Base-by-base conservation (phyloP, 495 filamentous ascomycete species). In the Neurospora tetrasperma region DNA sequence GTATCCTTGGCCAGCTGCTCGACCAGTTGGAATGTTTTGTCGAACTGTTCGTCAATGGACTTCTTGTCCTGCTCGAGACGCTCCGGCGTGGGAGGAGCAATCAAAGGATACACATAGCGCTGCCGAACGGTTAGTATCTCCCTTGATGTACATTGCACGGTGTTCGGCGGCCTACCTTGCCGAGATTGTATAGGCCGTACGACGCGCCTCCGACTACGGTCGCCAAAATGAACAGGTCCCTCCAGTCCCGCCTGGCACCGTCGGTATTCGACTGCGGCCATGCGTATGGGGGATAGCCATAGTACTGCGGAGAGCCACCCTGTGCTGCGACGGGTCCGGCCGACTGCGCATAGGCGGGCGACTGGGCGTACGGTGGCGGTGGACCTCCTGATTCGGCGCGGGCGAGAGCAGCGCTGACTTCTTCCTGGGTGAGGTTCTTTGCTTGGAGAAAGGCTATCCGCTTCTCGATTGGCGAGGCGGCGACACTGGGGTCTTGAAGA, bases 221-320 rank as follows among this genome's bases (percentile, higher is more conserved):
- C 10, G 94, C 94, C 92, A 97, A 93, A 76, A 98, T 97, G 79
- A 98, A 99, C 92, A 93, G 98, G 77, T 99, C 96, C 69, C 96
- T 88, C 96, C 96, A 99, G 80, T 99, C 96, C 74, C 96, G 88
- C 77, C 89, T 90, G 8, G 96, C 93, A 72, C 87, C 86, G 70
- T 90, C 90, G 20, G 89, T 86, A 71, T 89, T 89, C 72, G 90
- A 91, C 80, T 81, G 82, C 74, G 81, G 84, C 85, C 85, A 86
- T 75, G 82, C 84, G 83, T 94, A 96, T 79, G 89, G 89, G 69
- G 85, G 85, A 77, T 83, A 83, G 16, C 89, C 89, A 85, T 94
- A 93, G 80, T 89, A 91, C 43, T 85, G 86, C n/a, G 85, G 81
- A 73, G 88, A 85, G 23, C 74, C 76, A n/a, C 73, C 74, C 46